Percentiles rank a stretch among this genome's conserved stretches.
These are phyloP conservation scores for Naganishia friedmannii DNA, from an alignment of 768 basidiomycete genomes.

Conservation along the genomic window DNA sequence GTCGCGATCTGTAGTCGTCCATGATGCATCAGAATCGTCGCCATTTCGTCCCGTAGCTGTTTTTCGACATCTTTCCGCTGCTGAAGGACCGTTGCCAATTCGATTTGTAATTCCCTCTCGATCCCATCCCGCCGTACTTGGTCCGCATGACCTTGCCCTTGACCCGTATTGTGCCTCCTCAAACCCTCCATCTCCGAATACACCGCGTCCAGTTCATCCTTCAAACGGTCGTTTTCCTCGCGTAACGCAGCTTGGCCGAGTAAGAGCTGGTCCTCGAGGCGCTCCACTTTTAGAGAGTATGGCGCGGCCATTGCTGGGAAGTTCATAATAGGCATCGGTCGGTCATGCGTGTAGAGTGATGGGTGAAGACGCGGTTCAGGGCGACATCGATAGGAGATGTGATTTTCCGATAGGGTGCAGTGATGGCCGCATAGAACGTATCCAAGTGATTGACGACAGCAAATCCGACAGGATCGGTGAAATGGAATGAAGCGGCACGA, in stretches of 20 bases:
- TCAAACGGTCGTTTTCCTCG: constrained; percentile 1
- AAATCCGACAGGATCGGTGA: too few relatives aligned
- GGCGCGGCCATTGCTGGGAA: neutral
- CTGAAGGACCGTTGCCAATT: neutral
- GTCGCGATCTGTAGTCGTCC: neutral
- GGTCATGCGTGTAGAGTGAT: too few relatives aligned
- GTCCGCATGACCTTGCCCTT: neutral
- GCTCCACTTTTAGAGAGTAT: neutral
- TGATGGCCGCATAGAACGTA: too few relatives aligned
- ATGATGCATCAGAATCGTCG: neutral
- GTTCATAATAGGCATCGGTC: neutral
- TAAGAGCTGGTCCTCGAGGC: constrained; percentile 8
- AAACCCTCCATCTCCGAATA: constrained; percentile 9
- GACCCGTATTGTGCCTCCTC: neutral
- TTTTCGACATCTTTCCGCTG: neutral
- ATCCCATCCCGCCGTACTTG: too few relatives aligned
- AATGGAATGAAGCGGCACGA: too few relatives aligned
- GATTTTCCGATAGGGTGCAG: too few relatives aligned
- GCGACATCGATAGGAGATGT: too few relatives aligned
- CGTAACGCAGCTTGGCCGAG: neutral
- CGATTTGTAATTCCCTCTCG: too few relatives aligned
- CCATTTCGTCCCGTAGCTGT: neutral
- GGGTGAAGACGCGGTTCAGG: too few relatives aligned
- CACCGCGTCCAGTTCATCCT: constrained; percentile 2
- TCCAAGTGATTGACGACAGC: too few relatives aligned